Evolutionary conservation across 306 rosid species (phyloP).

Genomic region (Psophocarpus tetragonolobus): DNA sequence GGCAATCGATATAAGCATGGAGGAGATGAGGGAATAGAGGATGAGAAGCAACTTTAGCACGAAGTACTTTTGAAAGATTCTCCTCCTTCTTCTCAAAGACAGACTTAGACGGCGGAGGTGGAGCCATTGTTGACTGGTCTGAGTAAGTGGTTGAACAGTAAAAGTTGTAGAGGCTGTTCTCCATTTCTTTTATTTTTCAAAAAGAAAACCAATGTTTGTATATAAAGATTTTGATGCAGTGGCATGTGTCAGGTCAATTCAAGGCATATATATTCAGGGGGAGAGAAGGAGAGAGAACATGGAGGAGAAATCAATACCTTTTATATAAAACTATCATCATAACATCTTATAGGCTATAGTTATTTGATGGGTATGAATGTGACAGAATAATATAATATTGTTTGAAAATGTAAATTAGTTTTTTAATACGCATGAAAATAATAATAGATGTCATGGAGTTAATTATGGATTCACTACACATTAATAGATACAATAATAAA

Average conservation of each 20-base stretch:
- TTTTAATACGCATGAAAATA: no score
- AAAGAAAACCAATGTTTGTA: not conserved
- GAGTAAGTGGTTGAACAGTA: slow-evolving; percentile 23
- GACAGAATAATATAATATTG: no score
- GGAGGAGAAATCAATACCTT: not conserved
- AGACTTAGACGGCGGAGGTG: not conserved
- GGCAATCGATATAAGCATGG: slow-evolving; percentile 72
- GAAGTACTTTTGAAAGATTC: slow-evolving; percentile 36
- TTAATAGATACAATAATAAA: no score
- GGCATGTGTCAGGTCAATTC: not conserved
- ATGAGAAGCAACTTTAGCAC: slow-evolving; percentile 68
- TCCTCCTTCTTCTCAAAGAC: not conserved
- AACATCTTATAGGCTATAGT: no score
- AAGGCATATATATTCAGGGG: not conserved
- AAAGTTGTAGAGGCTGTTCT: slow-evolving; percentile 40
- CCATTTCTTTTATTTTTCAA: slow-evolving; percentile 37
- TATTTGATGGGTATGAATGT: no score
- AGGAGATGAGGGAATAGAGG: slow-evolving; percentile 74
- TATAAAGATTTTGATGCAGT: slow-evolving; percentile 2
- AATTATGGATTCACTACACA: no score
- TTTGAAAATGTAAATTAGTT: no score
- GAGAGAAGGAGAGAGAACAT: not conserved
- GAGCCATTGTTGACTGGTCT: slow-evolving; percentile 33
- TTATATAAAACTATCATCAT: no score
- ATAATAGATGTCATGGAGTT: no score